phyloP scores from a whole-genome alignment of 305 asterid genomes.

The Galium porrigens region DNA sequence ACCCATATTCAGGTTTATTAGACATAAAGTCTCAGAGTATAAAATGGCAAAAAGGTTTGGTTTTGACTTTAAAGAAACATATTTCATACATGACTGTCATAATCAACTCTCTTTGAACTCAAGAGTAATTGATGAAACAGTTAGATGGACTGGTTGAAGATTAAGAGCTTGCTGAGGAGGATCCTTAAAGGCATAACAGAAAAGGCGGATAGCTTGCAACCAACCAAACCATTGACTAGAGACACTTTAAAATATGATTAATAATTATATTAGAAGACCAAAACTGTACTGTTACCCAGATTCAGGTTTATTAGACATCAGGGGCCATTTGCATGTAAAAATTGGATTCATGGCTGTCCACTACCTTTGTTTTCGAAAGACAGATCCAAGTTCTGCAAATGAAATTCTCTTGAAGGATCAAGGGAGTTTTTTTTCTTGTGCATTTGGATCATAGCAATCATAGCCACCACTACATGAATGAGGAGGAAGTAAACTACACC shows the following conservation, averaged over 20 bases:
- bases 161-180: neutral
- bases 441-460: slow-evolving; percentile 12
- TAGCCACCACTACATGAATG: slow-evolving; percentile 12
- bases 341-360: neutral
- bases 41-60: neutral
- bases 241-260: neutral
- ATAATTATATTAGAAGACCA: neutral
- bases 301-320: neutral
- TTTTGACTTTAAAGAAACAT: neutral
- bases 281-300: neutral
- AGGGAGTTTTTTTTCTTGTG: neutral
- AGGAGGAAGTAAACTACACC: slow-evolving; percentile 9
- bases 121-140: neutral
- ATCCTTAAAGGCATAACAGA: neutral
- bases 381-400: neutral
- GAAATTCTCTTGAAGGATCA: neutral
- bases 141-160: neutral
- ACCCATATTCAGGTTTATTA: neutral
- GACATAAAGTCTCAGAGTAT: neutral
- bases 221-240: neutral
- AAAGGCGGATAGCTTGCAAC: neutral
- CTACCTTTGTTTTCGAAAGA: slow-evolving; percentile 14
- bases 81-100: neutral
- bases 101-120: neutral
- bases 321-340: neutral